phyloP scores from a whole-genome alignment of 768 basidiomycete species.

The Lenzites betulinus region DNA sequence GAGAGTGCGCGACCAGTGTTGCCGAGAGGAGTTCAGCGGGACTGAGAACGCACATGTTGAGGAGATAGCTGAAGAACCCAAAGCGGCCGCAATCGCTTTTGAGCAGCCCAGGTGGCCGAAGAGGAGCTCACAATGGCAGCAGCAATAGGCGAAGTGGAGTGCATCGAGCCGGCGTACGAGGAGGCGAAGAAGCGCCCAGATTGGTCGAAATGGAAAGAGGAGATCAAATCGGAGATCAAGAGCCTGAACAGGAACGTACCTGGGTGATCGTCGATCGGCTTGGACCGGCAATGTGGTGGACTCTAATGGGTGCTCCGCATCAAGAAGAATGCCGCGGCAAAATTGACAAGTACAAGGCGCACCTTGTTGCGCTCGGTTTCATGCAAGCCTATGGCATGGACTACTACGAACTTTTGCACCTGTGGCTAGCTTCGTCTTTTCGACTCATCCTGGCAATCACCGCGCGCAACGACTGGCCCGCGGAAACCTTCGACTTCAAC shows the following conservation, averaged over 20 bases:
- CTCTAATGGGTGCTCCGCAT: slow-evolving; percentile 33
- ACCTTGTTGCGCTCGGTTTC: slow-evolving; percentile 40
- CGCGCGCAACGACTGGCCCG: neutral
- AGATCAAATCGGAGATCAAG: slow-evolving; percentile 9
- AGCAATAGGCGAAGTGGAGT: neutral
- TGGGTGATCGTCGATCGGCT: slow-evolving; percentile 9
- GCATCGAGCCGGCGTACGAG: slow-evolving; percentile 1
- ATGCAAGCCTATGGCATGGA: slow-evolving; percentile 36
- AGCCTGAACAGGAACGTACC: slow-evolving; percentile 5
- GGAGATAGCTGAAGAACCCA: neutral
- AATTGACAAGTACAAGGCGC: slow-evolving; percentile 33
- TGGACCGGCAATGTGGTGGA: slow-evolving; percentile 10
- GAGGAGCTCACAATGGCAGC: neutral
- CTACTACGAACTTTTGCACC: slow-evolving; percentile 30
- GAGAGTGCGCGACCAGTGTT: neutral
- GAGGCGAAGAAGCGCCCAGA: slow-evolving; percentile 17
- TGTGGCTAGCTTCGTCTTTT: neutral
- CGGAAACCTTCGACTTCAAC: neutral
- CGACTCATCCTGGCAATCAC: neutral
- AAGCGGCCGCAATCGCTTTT: neutral
- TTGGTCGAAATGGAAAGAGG: slow-evolving; percentile 19
- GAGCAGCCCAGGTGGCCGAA: neutral
- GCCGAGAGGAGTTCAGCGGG: slow-evolving; percentile 3
- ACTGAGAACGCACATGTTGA: neutral
- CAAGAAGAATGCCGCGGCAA: slow-evolving; percentile 35